These are phyloP conservation scores for Thalassiosira delicatula DNA, from an alignment of 352 stramenopile species.

Conservation along the genomic window DNA sequence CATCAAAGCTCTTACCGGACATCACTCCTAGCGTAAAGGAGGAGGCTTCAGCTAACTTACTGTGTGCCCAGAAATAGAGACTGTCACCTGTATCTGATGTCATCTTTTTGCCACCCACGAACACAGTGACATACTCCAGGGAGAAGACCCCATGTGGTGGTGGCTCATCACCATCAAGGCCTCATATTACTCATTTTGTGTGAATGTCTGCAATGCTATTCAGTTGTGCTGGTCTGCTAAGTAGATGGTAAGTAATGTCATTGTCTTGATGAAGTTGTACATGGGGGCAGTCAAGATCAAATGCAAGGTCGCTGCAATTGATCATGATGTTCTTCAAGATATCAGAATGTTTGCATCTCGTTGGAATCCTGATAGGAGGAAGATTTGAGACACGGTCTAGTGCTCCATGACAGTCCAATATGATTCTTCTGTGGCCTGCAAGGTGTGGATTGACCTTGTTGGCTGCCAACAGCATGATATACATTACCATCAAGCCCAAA, in stretches of 20 bases:
- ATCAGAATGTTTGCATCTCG: constrained; percentile 18
- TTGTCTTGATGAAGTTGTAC: constrained; percentile 21
- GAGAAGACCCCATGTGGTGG: not conserved
- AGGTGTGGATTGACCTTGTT: constrained; percentile 4
- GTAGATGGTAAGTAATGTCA: not conserved
- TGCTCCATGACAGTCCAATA: constrained; percentile 16
- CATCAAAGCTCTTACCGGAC: not conserved
- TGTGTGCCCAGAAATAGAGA: constrained; percentile 7
- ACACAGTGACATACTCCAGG: constrained; percentile 3
- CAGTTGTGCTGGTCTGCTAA: not conserved
- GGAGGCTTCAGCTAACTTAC: not conserved
- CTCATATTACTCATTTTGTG: not conserved
- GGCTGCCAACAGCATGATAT: not conserved
- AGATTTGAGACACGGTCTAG: not conserved
- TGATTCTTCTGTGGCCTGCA: not conserved
- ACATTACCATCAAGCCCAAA: constrained; percentile 13
- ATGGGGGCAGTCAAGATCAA: not conserved
- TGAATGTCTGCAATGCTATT: constrained; percentile 2
- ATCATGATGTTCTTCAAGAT: constrained; percentile 29
- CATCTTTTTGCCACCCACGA: constrained; percentile 8
- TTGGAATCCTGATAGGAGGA: not conserved
- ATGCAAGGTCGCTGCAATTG: not conserved
- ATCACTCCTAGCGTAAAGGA: not conserved
- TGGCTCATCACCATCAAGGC: not conserved
- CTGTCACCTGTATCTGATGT: not conserved